Conservation (phyloP, 176 grass and related monocot genomes). For the Oryza meyeriana region DNA sequence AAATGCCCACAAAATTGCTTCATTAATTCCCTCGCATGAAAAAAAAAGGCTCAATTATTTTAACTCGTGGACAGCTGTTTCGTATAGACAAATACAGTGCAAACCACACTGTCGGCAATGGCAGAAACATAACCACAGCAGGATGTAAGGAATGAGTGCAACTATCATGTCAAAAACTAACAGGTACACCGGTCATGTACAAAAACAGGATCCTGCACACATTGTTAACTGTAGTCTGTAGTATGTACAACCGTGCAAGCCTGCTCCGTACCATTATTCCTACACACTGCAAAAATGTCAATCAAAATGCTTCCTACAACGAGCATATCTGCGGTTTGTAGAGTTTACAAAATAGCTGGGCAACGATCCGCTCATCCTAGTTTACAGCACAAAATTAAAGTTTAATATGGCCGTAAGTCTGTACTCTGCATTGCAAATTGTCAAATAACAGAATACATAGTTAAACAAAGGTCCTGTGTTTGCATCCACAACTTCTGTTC, state of each 20-base stretch:
- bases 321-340: slow-evolving; percentile 5
- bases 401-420: background rate
- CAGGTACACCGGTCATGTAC: background rate
- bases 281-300: slow-evolving; percentile 17
- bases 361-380: background rate
- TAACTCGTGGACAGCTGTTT: too few species aligned
- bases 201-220: background rate
- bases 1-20: background rate
- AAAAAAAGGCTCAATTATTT: background rate
- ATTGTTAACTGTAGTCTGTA: background rate
- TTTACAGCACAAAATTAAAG: background rate
- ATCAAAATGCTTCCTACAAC: slow-evolving; percentile 1
- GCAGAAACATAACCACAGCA: background rate
- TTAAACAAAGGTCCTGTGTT: background rate
- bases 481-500: background rate
- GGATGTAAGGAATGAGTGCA: background rate
- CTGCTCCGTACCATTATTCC: background rate
- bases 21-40: background rate
- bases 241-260: slow-evolving; percentile 26
- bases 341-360: slow-evolving; percentile 27
- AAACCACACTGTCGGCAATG: background rate
- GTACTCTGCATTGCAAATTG: slow-evolving; percentile 4
- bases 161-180: background rate
- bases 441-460: slow-evolving; percentile 16
- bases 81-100: too few species aligned